Percentiles rank a stretch among this genome's conserved stretches.
Evolutionary conservation across 345 rosid genomes (phyloP).

Genomic region (Hibiscus tridactylites): DNA sequence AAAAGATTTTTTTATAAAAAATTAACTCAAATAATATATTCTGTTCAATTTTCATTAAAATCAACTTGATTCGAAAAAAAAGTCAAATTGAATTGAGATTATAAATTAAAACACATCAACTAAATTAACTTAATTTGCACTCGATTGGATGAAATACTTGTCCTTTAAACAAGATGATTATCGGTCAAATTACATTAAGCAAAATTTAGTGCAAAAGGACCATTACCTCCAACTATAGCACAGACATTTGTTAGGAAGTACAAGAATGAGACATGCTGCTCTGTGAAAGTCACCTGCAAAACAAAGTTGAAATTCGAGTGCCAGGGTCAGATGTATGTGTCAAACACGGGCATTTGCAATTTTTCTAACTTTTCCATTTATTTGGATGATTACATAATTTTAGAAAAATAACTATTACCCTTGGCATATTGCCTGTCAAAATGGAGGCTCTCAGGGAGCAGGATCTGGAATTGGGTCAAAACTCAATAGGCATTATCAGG

Average conservation of each 20-base stretch:
- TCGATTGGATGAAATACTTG: too few species aligned
- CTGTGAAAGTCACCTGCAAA: conserved; percentile 74
- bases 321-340: too few species aligned
- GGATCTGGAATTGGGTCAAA: neutral
- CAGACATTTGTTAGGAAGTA: conserved; percentile 89
- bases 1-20: too few species aligned
- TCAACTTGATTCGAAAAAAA: too few species aligned
- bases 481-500: neutral
- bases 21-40: too few species aligned
- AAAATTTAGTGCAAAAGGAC: neutral
- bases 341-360: neutral
- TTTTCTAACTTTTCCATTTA: neutral
- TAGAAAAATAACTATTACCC: too few species aligned
- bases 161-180: too few species aligned
- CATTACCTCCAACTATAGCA: conserved; percentile 87
- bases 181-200: too few species aligned
- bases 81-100: too few species aligned
- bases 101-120: too few species aligned
- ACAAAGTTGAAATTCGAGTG: neutral
- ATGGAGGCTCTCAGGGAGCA: neutral
- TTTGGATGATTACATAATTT: neutral
- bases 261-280: conserved; percentile 70
- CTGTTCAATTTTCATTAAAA: too few species aligned
- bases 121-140: too few species aligned
- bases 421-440: neutral